Evolutionary conservation across 768 basidiomycete species (phyloP).

Genomic region (Amanita rubescens): DNA sequence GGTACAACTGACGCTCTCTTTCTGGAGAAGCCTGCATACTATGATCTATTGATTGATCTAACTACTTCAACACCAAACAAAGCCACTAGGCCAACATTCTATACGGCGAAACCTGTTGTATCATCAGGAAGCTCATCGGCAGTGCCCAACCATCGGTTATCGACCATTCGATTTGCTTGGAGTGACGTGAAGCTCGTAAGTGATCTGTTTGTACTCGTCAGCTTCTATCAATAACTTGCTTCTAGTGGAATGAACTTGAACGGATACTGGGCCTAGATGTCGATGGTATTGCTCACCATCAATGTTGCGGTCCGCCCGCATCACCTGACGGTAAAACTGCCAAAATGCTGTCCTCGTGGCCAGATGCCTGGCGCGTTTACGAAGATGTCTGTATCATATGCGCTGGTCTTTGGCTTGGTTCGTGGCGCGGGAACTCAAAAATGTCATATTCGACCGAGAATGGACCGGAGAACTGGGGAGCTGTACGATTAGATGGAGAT

Average conservation of each 20-base stretch:
- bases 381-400: slow-evolving; percentile 82
- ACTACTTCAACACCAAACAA: slow-evolving; percentile 58
- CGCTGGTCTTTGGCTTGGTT: slow-evolving; percentile 75
- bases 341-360: slow-evolving; percentile 46
- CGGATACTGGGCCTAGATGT: slow-evolving; percentile 55
- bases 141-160: slow-evolving; percentile 47
- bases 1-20: slow-evolving; percentile 82
- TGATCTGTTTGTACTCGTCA: slow-evolving; percentile 6
- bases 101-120: slow-evolving; percentile 44
- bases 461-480: slow-evolving; percentile 48
- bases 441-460: slow-evolving; percentile 42
- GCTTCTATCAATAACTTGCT: not conserved
- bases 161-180: slow-evolving; percentile 70
- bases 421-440: slow-evolving; percentile 46
- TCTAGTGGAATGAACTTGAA: slow-evolving; percentile 73
- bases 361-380: slow-evolving; percentile 74
- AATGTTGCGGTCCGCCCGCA: slow-evolving; percentile 30
- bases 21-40: slow-evolving; percentile 70
- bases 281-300: slow-evolving; percentile 20
- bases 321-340: slow-evolving; percentile 22
- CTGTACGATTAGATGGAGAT: slow-evolving; percentile 56
- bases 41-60: slow-evolving; percentile 77
- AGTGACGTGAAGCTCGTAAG: slow-evolving; percentile 71
- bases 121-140: slow-evolving; percentile 21
- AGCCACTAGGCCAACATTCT: slow-evolving; percentile 59